These are phyloP conservation scores for Alternaria sp. DNA, from an alignment of 2,329 filamentous ascomycete species.

Conservation along the genomic window DNA sequence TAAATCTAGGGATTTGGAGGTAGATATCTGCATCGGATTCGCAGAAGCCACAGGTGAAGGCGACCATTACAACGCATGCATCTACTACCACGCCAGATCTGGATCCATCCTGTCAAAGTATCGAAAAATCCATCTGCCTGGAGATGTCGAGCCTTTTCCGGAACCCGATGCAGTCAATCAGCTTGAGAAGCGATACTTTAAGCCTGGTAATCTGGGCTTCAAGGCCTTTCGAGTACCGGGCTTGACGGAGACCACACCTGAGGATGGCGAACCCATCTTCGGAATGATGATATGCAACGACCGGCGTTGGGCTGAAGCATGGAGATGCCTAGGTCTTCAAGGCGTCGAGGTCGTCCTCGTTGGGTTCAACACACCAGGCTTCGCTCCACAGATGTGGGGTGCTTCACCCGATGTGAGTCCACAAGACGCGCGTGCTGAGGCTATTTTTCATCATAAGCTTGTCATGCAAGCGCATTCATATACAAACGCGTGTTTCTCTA, in stretches of 20 bases:
- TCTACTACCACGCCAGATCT: slow-evolving; percentile 30
- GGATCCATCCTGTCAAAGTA: slow-evolving; percentile 30
- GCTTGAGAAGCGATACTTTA: not conserved
- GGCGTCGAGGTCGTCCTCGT: slow-evolving; percentile 55
- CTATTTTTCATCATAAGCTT: slow-evolving; percentile 51
- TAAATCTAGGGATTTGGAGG: slow-evolving; percentile 53
- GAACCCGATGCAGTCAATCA: not conserved
- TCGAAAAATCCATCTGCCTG: slow-evolving; percentile 15
- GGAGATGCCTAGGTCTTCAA: slow-evolving; percentile 61
- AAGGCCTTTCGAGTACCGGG: not conserved
- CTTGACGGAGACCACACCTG: not conserved
- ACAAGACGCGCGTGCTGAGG: slow-evolving; percentile 55
- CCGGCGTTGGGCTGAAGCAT: slow-evolving; percentile 61
- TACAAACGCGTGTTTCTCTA: not conserved
- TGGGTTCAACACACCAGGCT: slow-evolving; percentile 56
- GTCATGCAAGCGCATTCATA: not conserved
- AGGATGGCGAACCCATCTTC: slow-evolving; percentile 58
- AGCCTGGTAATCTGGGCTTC: not conserved
- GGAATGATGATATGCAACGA: slow-evolving; percentile 66
- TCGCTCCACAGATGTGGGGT: slow-evolving; percentile 53
- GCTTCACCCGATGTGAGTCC: slow-evolving; percentile 2
- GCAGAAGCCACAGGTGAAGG: slow-evolving; percentile 58
- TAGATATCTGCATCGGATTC: slow-evolving; percentile 63
- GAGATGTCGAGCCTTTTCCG: not conserved
- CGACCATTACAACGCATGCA: slow-evolving; percentile 31